phyloP scores from a whole-genome alignment of 2,329 filamentous ascomycete species.

The Fusarium illudens region DNA sequence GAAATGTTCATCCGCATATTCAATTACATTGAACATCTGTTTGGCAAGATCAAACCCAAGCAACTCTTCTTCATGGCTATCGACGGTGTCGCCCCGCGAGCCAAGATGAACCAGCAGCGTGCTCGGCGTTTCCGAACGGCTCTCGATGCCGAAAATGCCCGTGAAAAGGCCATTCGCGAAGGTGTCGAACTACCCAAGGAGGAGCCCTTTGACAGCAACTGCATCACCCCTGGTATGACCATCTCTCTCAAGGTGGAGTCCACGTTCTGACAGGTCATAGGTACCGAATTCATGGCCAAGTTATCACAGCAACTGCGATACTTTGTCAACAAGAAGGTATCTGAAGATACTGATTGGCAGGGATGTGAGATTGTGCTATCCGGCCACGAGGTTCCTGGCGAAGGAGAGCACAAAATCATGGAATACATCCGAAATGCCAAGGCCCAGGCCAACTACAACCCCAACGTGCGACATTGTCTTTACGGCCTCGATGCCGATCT shows the following conservation, averaged over 20 bases:
- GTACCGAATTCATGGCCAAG: slow-evolving; percentile 97
- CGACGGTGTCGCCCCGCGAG: slow-evolving; percentile 94
- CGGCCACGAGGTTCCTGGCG: slow-evolving; percentile 96
- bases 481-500: slow-evolving; percentile 97
- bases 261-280: slow-evolving; percentile 43
- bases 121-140: slow-evolving; percentile 94
- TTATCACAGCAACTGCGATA: slow-evolving; percentile 94
- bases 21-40: slow-evolving; percentile 99
- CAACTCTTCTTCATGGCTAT: slow-evolving; percentile 99
- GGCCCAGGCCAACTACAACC: slow-evolving; percentile 90
- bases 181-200: slow-evolving; percentile 95
- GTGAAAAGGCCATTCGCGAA: slow-evolving; percentile 89
- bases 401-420: slow-evolving; percentile 99
- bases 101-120: slow-evolving; percentile 99
- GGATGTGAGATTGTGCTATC: slow-evolving; percentile 95
- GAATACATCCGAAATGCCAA: slow-evolving; percentile 99
- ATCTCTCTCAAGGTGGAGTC: too few species aligned
- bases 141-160: slow-evolving; percentile 85
- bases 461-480: slow-evolving; percentile 93
- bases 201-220: slow-evolving; percentile 97
- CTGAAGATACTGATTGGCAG: slow-evolving; percentile 97
- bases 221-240: slow-evolving; percentile 83
- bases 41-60: slow-evolving; percentile 98
- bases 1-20: slow-evolving; percentile 99
- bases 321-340: slow-evolving; percentile 98